Base-by-base conservation (phyloP, 352 stramenopile species). In the Phytopythium oedochilum region DNA sequence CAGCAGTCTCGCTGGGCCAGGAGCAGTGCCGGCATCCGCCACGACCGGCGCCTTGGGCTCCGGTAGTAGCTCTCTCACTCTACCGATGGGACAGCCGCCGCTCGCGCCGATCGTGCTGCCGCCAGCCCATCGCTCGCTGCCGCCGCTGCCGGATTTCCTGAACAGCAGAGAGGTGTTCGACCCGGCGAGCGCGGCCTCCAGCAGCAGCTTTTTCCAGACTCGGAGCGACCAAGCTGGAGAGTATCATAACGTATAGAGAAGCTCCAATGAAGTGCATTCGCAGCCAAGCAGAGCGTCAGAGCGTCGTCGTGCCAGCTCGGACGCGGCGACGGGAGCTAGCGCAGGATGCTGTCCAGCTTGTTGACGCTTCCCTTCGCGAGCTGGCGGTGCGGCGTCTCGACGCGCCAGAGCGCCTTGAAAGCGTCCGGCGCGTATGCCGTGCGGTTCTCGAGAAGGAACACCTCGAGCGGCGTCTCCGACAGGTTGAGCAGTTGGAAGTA, bases 321-420 rank as follows among this genome's bases (percentile, higher is more conserved):
- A 23, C 22, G 5, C 18, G 17, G 38, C 38, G 10, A 44, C 34
- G 15, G 9, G 15, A 52, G 20, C 60, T 83, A 91, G 15, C 78
- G 78, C 44, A 93, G 51, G 11, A 93, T 63, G 57, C 81, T 94
- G 48, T 94, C 81, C 25, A 94, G 67, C 53, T 94, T 94, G 56
- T 94, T 91, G 25, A 91, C 60, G 60, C 81, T 92, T 17, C 75
- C 78, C 55, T 92, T 89, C 42, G 68, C 59, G 6, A 94, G 66
- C 42, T 84, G 70, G 17, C 84, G 83, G 34, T 91, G 83, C 6
- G 83, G 79, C 7, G 83, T 86, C 34, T 91, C 68, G 14, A 94
- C 69, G 17, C 81, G 70, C 82, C 82, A 94, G 10, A 92, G 74
- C 14, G 79, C 82, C 49, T 83, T 78, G 63, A 89, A 89, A 17